phyloP scores from a whole-genome alignment of 2,329 filamentous ascomycete species.

The Calonectria henricotiae region DNA sequence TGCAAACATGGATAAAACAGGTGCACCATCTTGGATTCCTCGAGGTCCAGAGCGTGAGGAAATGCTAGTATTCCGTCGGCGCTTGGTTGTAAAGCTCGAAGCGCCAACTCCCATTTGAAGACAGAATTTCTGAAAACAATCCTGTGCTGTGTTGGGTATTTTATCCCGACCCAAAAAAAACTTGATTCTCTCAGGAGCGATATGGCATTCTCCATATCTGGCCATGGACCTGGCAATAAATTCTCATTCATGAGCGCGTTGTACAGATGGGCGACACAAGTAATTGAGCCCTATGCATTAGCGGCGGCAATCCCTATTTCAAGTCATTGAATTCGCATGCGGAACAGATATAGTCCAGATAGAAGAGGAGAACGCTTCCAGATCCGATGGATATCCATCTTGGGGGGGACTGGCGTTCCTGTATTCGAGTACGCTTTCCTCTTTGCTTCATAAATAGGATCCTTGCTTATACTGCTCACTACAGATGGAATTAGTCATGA shows the following conservation, averaged over 20 bases:
- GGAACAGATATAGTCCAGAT: conserved; percentile 60
- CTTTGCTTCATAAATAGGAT: conserved; percentile 31
- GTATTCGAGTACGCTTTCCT: background rate
- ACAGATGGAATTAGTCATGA: too few species aligned
- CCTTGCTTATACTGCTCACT: background rate
- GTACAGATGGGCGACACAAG: conserved; percentile 61
- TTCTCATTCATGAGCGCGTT: conserved; percentile 57
- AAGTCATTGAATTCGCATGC: conserved; percentile 54
- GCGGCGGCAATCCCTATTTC: conserved; percentile 55
- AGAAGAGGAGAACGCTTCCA: conserved; percentile 59
- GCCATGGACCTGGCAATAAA: conserved; percentile 54
- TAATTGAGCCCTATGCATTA: conserved; percentile 61
- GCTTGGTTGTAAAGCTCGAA: conserved; percentile 12
- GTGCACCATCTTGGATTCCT: conserved; percentile 52
- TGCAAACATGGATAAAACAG: conserved; percentile 59
- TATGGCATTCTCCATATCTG: conserved; percentile 61
- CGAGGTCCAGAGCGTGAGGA: conserved; percentile 51
- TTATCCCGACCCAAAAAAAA: conserved; percentile 59
- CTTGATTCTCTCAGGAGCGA: conserved; percentile 51
- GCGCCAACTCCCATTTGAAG: conserved; percentile 60
- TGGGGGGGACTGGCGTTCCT: background rate
- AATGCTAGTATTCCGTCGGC: background rate
- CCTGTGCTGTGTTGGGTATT: conserved; percentile 51
- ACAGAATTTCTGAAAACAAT: conserved; percentile 59
- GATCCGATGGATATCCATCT: conserved; percentile 48